Evolutionary conservation across 192 early-diverging fungal species (phyloP).

Genomic region (Rhizophagus prolifer): DNA sequence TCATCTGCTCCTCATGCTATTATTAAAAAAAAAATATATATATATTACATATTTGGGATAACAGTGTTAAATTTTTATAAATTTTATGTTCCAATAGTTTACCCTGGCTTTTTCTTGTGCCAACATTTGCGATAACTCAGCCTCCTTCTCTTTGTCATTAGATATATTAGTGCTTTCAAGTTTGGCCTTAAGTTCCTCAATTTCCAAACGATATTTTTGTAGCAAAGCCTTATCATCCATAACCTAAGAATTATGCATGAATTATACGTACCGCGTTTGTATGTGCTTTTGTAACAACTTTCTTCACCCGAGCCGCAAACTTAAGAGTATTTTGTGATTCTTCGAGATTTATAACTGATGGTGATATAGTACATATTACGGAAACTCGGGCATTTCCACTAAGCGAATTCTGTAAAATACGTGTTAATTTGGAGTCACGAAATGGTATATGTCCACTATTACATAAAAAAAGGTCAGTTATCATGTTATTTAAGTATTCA

Average conservation of each 20-base stretch:
- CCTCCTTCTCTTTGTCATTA: conserved; percentile 51
- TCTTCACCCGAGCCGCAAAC: conserved; percentile 91
- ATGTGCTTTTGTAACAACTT: conserved; percentile 76
- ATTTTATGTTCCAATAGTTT: neutral
- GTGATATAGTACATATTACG: conserved; percentile 92
- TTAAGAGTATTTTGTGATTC: conserved; percentile 93
- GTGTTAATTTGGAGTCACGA: conserved; percentile 94
- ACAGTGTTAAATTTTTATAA: neutral
- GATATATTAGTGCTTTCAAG: conserved; percentile 58
- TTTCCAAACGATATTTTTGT: conserved; percentile 81
- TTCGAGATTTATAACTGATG: conserved; percentile 72
- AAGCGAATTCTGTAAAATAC: conserved; percentile 90
- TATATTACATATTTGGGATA: too few species aligned
- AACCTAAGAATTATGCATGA: conserved; percentile 33
- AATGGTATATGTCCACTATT: conserved; percentile 84
- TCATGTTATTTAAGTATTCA: too few species aligned
- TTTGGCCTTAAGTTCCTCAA: conserved; percentile 69
- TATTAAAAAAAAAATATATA: neutral
- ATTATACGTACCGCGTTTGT: conserved; percentile 63
- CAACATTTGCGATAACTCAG: conserved; percentile 42
- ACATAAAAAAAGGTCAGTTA: neutral
- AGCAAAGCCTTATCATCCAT: conserved; percentile 82
- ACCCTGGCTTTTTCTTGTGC: conserved; percentile 37
- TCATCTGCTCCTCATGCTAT: conserved; percentile 57
- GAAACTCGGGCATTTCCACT: conserved; percentile 86